Percentiles rank a stretch among this genome's conserved stretches.
These are phyloP conservation scores for Aspergillus amoenus DNA, from an alignment of 2,329 filamentous ascomycete species.

Conservation along the genomic window DNA sequence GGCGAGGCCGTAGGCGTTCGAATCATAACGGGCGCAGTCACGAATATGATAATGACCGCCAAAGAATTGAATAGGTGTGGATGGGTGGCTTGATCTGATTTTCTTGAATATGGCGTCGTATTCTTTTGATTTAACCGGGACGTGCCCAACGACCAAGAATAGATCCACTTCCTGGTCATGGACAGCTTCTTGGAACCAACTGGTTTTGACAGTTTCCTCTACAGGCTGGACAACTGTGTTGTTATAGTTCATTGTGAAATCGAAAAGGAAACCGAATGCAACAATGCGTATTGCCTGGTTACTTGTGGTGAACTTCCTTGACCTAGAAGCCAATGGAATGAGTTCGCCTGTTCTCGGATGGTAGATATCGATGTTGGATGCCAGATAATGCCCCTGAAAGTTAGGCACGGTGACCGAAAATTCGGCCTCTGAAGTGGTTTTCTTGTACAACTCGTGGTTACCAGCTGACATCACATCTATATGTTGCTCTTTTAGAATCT, in stretches of 20 bases:
- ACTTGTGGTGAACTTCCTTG: constrained; percentile 86
- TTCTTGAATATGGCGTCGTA: constrained; percentile 74
- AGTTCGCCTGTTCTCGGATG: constrained; percentile 69
- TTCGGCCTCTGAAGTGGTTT: constrained; percentile 74
- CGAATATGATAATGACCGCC: constrained; percentile 89
- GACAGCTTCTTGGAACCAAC: constrained; percentile 87
- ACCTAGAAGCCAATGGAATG: constrained; percentile 76
- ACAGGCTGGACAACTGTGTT: constrained; percentile 84
- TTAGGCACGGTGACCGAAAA: constrained; percentile 77
- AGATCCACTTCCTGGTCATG: constrained; percentile 76
- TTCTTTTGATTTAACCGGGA: constrained; percentile 77
- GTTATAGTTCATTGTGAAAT: constrained; percentile 87
- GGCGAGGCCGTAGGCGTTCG: constrained; percentile 73
- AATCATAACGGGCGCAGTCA: constrained; percentile 78
- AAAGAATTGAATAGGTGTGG: constrained; percentile 86
- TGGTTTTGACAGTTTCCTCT: constrained; percentile 73
- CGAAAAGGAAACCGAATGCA: constrained; percentile 91
- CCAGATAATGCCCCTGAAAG: constrained; percentile 76
- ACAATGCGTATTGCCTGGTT: constrained; percentile 80
- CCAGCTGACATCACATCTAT: constrained; percentile 84
- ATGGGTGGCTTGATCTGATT: constrained; percentile 73
- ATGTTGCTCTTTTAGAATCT: constrained; percentile 78
- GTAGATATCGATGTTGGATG: constrained; percentile 89
- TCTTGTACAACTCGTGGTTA: constrained; percentile 92
- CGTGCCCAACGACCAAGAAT: constrained; percentile 83